A percentile compares a stretch with the other conserved stretches of the same genome.
Evolutionary conservation across 1,284 basidiomycete species (phyloP).

Genomic region (Ganoderma sinense): DNA sequence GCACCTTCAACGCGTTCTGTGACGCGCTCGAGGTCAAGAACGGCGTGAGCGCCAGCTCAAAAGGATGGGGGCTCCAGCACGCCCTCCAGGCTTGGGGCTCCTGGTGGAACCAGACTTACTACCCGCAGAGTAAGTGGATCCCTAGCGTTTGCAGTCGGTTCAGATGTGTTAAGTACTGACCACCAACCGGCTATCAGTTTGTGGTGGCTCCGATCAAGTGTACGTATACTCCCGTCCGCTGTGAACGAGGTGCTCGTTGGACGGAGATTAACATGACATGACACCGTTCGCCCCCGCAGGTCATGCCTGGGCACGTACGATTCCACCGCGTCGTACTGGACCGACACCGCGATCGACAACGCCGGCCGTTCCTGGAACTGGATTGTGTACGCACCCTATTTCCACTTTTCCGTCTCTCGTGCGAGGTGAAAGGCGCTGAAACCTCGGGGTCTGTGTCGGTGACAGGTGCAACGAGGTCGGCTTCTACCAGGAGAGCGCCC

Average conservation of each 20-base stretch:
- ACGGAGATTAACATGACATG: neutral
- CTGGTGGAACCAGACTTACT: slow-evolving; percentile 59
- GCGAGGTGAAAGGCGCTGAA: neutral
- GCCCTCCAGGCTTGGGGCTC: slow-evolving; percentile 68
- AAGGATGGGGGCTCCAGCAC: slow-evolving; percentile 70
- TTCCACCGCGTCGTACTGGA: slow-evolving; percentile 53
- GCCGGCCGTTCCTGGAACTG: slow-evolving; percentile 63
- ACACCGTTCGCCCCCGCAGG: slow-evolving; percentile 38
- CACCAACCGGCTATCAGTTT: slow-evolving; percentile 45
- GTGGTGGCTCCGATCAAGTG: slow-evolving; percentile 49
- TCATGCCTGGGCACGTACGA: slow-evolving; percentile 68
- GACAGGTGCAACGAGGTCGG: slow-evolving; percentile 74
- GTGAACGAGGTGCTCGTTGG: neutral
- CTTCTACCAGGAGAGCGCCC: slow-evolving; percentile 68
- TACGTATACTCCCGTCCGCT: slow-evolving; percentile 39
- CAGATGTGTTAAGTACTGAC: neutral
- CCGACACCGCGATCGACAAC: slow-evolving; percentile 61
- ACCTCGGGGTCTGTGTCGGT: neutral
- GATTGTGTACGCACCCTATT: slow-evolving; percentile 55
- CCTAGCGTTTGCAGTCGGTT: slow-evolving; percentile 7
- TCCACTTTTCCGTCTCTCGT: neutral
- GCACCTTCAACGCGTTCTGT: slow-evolving; percentile 70
- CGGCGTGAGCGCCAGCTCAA: slow-evolving; percentile 58
- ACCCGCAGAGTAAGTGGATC: slow-evolving; percentile 44
- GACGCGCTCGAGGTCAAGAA: slow-evolving; percentile 77